Conservation (phyloP, 208 protist genomes). For the Trypanosoma rangeli region DNA sequence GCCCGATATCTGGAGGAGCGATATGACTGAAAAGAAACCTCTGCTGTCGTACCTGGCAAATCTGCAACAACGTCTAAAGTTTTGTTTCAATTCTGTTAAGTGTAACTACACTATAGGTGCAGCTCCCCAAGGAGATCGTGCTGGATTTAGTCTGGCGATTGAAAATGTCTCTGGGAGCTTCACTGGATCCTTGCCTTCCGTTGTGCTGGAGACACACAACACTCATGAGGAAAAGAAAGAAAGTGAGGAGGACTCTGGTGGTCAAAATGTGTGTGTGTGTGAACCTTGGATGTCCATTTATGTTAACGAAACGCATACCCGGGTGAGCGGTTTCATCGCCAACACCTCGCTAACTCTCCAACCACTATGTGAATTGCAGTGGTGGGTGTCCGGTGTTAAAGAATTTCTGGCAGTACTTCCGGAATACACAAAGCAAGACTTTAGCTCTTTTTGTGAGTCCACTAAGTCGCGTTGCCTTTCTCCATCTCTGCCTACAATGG, state of each 20-base stretch:
- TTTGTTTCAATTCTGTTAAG: background rate
- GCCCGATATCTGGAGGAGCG: conserved; percentile 15
- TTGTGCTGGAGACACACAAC: conserved; percentile 48
- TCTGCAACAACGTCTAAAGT: conserved; percentile 13
- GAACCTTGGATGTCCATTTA: conserved; percentile 55
- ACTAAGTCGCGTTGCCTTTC: background rate
- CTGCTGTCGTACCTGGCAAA: conserved; percentile 17
- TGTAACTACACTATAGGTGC: conserved; percentile 6
- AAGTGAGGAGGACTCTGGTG: conserved; percentile 14
- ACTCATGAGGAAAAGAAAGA: background rate
- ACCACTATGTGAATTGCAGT: conserved; percentile 59
- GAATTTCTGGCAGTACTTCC: conserved; percentile 12
- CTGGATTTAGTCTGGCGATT: conserved; percentile 49
- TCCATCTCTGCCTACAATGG: background rate
- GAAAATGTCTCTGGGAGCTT: conserved; percentile 38
- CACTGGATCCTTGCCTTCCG: conserved; percentile 44
- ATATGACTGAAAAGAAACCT: conserved; percentile 11
- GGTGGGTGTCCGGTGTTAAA: conserved; percentile 48
- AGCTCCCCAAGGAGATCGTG: conserved; percentile 30
- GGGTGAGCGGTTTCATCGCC: conserved; percentile 35
- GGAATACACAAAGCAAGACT: background rate
- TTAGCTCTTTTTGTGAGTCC: background rate
- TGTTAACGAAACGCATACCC: conserved; percentile 53
- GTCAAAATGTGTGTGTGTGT: background rate
- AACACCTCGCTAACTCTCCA: conserved; percentile 46